Percentiles rank a stretch among this genome's conserved stretches.
phyloP scores from a whole-genome alignment of 257 asterid genomes.

The Penstemon barbatus region DNA sequence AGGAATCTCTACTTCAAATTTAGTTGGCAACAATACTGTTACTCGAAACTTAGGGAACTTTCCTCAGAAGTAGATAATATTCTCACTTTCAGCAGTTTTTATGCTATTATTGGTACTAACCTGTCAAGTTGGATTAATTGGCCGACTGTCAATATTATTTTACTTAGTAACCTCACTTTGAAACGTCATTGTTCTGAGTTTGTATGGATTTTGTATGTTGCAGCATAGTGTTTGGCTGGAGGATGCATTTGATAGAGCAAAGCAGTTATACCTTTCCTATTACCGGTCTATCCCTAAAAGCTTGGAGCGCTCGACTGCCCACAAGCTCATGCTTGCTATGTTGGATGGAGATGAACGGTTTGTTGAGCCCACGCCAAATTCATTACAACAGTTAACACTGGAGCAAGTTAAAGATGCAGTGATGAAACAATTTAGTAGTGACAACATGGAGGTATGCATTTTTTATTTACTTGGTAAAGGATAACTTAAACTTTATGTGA shows the following conservation, averaged over 20 bases:
- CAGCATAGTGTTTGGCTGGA: constrained; percentile 99
- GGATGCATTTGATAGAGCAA: constrained; percentile 98
- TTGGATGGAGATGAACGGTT: constrained; percentile 96
- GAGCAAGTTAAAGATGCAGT: constrained; percentile 89
- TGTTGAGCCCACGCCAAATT: constrained; percentile 93
- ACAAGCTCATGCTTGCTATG: constrained; percentile 97
- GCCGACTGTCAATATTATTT: constrained; percentile 17
- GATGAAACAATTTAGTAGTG: constrained; percentile 87
- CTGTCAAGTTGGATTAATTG: constrained; percentile 24
- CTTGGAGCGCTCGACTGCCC: constrained; percentile 99
- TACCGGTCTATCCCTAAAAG: constrained; percentile 96
- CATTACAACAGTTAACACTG: constrained; percentile 75
- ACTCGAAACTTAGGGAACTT: background rate
- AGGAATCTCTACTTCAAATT: background rate
- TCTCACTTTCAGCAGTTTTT: constrained; percentile 15
- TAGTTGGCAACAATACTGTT: constrained; percentile 5
- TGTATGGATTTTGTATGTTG: constrained; percentile 30
- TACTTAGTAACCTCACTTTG: constrained; percentile 9
- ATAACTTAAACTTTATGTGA: constrained; percentile 13
- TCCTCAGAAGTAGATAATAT: background rate
- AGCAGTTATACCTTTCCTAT: constrained; percentile 88
- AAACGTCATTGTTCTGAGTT: constrained; percentile 22
- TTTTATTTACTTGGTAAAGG: constrained; percentile 6
- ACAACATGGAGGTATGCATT: constrained; percentile 90
- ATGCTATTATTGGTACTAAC: background rate